A percentile compares a stretch with the other conserved stretches of the same genome.
These are phyloP conservation scores for Musa schizocarpa DNA, from an alignment of 176 grass and related monocot species.

Conservation along the genomic window DNA sequence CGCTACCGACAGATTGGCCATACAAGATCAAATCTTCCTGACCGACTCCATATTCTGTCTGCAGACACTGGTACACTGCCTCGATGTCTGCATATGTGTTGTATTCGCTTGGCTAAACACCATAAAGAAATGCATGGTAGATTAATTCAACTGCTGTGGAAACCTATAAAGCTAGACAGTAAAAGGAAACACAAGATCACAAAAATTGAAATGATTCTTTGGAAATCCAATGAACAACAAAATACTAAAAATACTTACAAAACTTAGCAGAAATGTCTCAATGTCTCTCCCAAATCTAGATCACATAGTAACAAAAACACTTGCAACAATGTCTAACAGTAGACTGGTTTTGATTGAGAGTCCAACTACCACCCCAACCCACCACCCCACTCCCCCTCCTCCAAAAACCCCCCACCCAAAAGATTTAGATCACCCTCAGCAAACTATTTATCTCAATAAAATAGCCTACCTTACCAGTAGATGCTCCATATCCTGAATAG, in stretches of 20 bases:
- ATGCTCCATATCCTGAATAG: slow-evolving; percentile 88
- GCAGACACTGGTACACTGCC: slow-evolving; percentile 89
- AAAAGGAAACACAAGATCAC: background rate
- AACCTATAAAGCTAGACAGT: background rate
- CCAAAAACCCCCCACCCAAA: background rate
- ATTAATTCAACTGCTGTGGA: background rate
- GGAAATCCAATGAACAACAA: background rate
- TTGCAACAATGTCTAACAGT: background rate
- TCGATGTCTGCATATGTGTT: slow-evolving; percentile 99
- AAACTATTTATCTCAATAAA: background rate
- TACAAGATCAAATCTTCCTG: slow-evolving; percentile 97
- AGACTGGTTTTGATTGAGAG: background rate
- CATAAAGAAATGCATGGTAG: slow-evolving; percentile 27
- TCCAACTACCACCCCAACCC: background rate
- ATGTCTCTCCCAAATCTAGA: no score
- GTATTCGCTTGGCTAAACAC: slow-evolving; percentile 67
- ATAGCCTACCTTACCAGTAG: slow-evolving; percentile 56
- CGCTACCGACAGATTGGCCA: slow-evolving; percentile 95
- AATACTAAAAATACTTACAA: background rate
- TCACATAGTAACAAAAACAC: background rate
- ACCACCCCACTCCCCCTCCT: background rate
- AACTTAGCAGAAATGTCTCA: no score
- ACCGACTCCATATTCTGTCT: slow-evolving; percentile 88
- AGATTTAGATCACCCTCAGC: background rate
- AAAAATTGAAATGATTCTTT: background rate